A percentile compares a stretch with the other conserved stretches of the same genome.
phyloP scores from a whole-genome alignment of 2,329 filamentous ascomycete genomes.

The Neofusicoccum laricinum region DNA sequence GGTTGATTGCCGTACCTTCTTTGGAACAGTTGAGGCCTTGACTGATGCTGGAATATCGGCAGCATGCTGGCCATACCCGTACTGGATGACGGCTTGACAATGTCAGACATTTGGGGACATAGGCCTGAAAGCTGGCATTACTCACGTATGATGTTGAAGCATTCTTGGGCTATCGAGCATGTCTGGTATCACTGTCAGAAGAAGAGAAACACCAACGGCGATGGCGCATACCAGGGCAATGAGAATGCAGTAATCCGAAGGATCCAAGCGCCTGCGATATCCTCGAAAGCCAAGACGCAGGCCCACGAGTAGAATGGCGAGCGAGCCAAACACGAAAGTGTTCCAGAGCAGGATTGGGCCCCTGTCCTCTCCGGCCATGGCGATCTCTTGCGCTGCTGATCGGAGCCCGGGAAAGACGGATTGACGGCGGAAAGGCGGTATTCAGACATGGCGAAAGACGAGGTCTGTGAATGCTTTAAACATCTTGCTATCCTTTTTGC shows the following conservation, averaged over 20 bases:
- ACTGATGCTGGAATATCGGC: background rate
- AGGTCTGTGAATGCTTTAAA: background rate
- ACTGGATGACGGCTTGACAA: background rate
- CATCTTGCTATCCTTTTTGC: background rate
- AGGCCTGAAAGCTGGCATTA: background rate
- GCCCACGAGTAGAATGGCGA: constrained; percentile 2
- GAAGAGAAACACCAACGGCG: background rate
- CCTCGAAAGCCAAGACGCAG: constrained; percentile 8
- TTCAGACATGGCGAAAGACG: background rate
- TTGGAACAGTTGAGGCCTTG: background rate
- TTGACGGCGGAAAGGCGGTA: background rate
- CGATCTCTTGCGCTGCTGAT: constrained; percentile 3
- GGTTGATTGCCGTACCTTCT: background rate
- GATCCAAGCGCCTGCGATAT: constrained; percentile 6
- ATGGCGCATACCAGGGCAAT: background rate
- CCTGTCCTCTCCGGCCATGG: constrained; percentile 3
- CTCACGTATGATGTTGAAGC: background rate
- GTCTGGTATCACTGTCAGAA: background rate
- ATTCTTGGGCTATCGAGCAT: background rate
- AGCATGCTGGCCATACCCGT: constrained; percentile 1
- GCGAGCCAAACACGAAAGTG: background rate
- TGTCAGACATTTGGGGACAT: background rate
- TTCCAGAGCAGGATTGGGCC: constrained; percentile 4
- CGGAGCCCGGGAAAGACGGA: background rate
- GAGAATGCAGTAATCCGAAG: background rate